Percentiles rank a stretch among this genome's conserved stretches.
These are phyloP conservation scores for Brettanomyces nanus DNA, from an alignment of 805 yeast genomes.

Conservation along the genomic window DNA sequence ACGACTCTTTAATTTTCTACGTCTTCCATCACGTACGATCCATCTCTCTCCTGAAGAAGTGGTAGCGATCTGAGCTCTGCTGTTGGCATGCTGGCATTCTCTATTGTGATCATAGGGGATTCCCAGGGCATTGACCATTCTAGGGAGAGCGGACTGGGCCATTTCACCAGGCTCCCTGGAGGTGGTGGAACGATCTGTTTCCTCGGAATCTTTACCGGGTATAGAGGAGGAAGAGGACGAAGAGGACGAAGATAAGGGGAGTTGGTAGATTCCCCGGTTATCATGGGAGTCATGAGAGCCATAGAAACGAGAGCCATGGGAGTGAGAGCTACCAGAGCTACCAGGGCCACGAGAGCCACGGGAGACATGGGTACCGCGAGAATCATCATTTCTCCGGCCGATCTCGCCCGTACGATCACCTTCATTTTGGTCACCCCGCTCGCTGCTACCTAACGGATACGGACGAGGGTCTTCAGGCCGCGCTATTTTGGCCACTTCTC, in stretches of 20 bases:
- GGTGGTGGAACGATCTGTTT: neutral
- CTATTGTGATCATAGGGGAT: neutral
- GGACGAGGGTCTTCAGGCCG: constrained; percentile 27
- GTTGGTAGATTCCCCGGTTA: too few species aligned
- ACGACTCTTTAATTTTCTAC: constrained; percentile 11
- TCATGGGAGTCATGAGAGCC: too few species aligned
- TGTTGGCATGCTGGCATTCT: neutral
- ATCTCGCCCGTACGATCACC: neutral
- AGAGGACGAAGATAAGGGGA: neutral
- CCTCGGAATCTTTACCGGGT: too few species aligned
- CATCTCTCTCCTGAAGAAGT: neutral
- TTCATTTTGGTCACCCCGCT: neutral
- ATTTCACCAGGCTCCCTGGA: neutral
- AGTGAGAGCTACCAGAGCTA: too few species aligned
- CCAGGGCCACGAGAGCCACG: too few species aligned
- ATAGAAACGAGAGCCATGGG: too few species aligned
- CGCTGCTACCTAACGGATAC: neutral
- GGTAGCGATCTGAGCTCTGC: neutral
- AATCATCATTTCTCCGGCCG: neutral
- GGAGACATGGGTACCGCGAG: neutral
- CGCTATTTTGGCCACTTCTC: constrained; percentile 29
- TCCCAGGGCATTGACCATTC: neutral
- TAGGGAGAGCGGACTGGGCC: neutral
- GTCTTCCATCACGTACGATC: constrained; percentile 12
- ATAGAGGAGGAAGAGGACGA: neutral